These are phyloP conservation scores for Xerocomellus intermedius DNA, from an alignment of 768 basidiomycete species.

Conservation along the genomic window DNA sequence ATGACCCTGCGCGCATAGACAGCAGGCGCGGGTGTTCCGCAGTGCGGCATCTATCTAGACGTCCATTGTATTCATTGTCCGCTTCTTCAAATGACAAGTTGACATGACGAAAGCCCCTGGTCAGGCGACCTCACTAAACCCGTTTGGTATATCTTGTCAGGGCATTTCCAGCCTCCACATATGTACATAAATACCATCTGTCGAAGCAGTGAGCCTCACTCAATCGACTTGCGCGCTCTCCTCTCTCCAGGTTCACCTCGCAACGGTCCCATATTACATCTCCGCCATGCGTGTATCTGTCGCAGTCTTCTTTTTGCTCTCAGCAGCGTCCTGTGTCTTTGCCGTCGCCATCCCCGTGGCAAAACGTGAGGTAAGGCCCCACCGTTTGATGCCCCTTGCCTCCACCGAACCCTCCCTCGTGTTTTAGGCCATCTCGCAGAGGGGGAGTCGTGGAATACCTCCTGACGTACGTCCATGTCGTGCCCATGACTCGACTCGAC, in stretches of 20 bases:
- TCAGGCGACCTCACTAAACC: constrained; percentile 11
- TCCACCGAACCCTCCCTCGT: neutral
- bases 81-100: constrained; percentile 2
- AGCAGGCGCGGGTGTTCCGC: neutral
- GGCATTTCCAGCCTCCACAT: neutral
- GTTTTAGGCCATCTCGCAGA: neutral
- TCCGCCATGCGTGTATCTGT: constrained; percentile 16
- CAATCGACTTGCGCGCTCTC: neutral
- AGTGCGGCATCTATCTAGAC: neutral
- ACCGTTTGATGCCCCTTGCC: neutral
- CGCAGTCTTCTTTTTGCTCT: constrained; percentile 12
- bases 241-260: neutral
- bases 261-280: neutral
- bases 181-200: neutral
- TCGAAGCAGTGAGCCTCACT: too few species aligned
- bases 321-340: constrained; percentile 6
- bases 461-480: neutral
- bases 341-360: constrained; percentile 11
- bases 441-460: neutral
- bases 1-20: too few species aligned
- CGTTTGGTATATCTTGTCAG: constrained; percentile 4
- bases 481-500: neutral
- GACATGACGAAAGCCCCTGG: constrained; percentile 10
- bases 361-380: constrained; percentile 8
- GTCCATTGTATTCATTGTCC: neutral